A percentile compares a stretch with the other conserved stretches of the same genome.
These are phyloP conservation scores for Aspergillus sp. DNA, from an alignment of 2,329 filamentous ascomycete genomes.

Conservation along the genomic window DNA sequence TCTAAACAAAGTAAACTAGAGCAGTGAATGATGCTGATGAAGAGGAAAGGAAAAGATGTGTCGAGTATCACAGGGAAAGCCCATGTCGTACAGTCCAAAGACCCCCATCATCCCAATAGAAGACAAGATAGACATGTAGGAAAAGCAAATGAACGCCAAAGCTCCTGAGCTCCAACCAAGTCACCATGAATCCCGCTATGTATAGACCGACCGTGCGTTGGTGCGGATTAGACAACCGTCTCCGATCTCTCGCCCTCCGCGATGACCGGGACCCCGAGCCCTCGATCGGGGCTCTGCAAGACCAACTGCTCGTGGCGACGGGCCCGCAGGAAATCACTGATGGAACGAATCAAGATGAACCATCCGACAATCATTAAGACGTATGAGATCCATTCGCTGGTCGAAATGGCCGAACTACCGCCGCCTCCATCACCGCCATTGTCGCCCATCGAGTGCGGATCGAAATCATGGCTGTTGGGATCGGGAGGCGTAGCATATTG, in stretches of 20 bases:
- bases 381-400: conserved; percentile 87
- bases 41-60: neutral
- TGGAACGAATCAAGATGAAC: conserved; percentile 94
- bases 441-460: conserved; percentile 65
- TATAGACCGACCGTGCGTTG: conserved; percentile 2
- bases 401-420: conserved; percentile 60
- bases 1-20: conserved; percentile 10
- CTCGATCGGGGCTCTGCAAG: conserved; percentile 86
- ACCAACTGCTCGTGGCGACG: conserved; percentile 90
- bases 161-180: conserved; percentile 18
- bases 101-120: neutral
- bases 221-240: conserved; percentile 62
- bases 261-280: conserved; percentile 79
- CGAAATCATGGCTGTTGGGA: conserved; percentile 86
- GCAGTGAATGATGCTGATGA: conserved; percentile 4
- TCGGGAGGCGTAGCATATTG: conserved; percentile 67
- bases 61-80: neutral
- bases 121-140: conserved; percentile 1
- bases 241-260: conserved; percentile 80
- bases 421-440: conserved; percentile 30
- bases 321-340: conserved; percentile 85
- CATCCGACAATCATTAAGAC: conserved; percentile 94
- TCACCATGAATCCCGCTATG: conserved; percentile 3
- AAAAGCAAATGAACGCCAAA: conserved; percentile 7
- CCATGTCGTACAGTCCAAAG: no score